Evolutionary conservation across 1,139 yeast species (phyloP), one percentile per base, ranked within the genome.

Genomic region (Suhomyces bokatorum): DNA sequence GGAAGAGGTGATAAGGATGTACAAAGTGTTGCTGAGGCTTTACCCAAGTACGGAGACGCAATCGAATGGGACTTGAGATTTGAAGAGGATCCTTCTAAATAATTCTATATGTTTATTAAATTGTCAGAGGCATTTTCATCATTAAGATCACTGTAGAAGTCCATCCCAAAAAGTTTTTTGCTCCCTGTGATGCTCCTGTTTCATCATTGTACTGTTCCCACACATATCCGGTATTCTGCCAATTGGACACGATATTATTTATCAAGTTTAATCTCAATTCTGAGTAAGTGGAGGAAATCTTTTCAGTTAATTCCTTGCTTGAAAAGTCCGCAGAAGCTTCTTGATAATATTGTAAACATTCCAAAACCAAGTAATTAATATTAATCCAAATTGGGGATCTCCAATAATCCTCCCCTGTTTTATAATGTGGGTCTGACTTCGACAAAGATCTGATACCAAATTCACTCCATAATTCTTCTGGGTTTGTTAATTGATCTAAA

Each of bases 1-100:
- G 99, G 99, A 60, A 87, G 99, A 76, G 99, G 99, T 70, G 99
- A 95, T 66, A 93, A 93, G 75, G 99, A 93, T 64, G 99, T 93
- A 31, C 97, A 91, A 71, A 87, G 93, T 63, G 97, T 93, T 46
- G 99, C 99, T 35, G 97, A 93, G 66, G 81, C 85, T 41, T 77
- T 93, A 62, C 99, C 99, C 38, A 80, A 69, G 50, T 75, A 90
- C 48, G 99, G 99, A 37, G 95, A 93, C 42, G 65, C 83, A 65
- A 91, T 93, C 62, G 93, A 86, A 57, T 93, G 99, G 99, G 98
- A 93, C 65, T 77, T 93, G 63, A 81, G 99, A 67, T 93, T 93
- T 58, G 93, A 87, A 60, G 71, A 66, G 37, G 78, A 73, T 53
- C 78, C 78, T 41, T 57, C 74, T 24, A 70, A 72, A 54, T 57